Evolutionary conservation across 495 filamentous ascomycete genomes (phyloP).

Genomic region (Jackrogersella multiformis): DNA sequence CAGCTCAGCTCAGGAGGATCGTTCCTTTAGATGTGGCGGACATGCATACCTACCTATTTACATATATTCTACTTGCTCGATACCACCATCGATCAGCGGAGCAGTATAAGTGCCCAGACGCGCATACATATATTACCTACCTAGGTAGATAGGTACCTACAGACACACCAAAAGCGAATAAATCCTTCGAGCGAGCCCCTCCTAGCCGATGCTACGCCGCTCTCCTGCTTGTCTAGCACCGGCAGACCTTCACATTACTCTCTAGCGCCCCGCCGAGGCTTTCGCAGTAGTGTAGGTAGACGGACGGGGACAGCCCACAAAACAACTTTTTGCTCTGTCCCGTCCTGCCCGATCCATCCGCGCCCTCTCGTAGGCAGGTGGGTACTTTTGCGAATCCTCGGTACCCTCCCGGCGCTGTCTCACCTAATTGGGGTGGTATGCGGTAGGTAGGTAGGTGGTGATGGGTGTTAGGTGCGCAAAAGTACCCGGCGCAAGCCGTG

Average conservation of each 20-base stretch:
- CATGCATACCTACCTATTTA: conserved; percentile 1
- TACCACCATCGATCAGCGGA: conserved; percentile 6
- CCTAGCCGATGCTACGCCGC: conserved; percentile 26
- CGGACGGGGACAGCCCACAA: neutral
- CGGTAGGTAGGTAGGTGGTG: too few relatives aligned
- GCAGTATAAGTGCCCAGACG: conserved; percentile 6
- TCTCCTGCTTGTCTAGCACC: conserved; percentile 29
- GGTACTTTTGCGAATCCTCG: neutral
- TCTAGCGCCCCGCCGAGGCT: conserved; percentile 1
- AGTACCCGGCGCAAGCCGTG: neutral
- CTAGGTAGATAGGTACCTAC: too few relatives aligned
- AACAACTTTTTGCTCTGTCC: neutral
- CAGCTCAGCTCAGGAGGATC: conserved; percentile 21
- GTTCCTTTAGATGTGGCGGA: conserved; percentile 10
- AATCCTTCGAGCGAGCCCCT: conserved; percentile 30
- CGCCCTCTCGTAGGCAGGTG: neutral
- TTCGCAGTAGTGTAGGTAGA: neutral
- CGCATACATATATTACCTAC: too few relatives aligned
- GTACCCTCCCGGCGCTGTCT: neutral
- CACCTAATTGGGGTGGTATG: too few relatives aligned
- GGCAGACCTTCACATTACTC: conserved; percentile 15
- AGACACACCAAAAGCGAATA: conserved; percentile 9
- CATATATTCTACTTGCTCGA: conserved; percentile 11
- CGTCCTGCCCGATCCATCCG: conserved; percentile 7
- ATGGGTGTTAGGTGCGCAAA: neutral